These are phyloP conservation scores for Sporisorium iseilematis-ciliati DNA, from an alignment of 1,284 basidiomycete genomes.

Conservation along the genomic window DNA sequence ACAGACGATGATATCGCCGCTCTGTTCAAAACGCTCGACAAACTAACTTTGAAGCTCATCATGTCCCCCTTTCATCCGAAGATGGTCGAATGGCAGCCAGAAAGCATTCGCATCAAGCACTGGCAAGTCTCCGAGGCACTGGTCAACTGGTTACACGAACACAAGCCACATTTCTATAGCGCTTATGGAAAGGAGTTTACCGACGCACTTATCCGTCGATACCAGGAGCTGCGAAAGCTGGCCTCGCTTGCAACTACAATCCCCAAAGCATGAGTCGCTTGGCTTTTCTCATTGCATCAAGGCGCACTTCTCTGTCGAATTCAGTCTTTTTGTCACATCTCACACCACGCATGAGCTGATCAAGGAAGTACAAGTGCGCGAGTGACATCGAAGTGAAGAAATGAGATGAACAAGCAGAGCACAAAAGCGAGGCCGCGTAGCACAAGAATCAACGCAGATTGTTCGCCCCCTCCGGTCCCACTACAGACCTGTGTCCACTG, in stretches of 20 bases:
- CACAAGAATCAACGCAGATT: too few species aligned
- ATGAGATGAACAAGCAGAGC: too few species aligned
- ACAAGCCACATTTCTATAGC: neutral
- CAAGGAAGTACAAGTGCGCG: too few species aligned
- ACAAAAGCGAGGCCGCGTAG: too few species aligned
- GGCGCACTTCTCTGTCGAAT: neutral
- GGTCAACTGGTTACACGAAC: neutral
- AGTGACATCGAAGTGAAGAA: too few species aligned
- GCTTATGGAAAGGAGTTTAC: neutral
- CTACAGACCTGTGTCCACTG: too few species aligned
- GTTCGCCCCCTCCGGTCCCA: too few species aligned
- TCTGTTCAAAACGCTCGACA: too few species aligned
- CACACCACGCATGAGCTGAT: too few species aligned
- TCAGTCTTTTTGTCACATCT: neutral
- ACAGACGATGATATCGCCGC: too few species aligned
- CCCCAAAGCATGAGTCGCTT: neutral
- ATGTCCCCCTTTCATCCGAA: constrained; percentile 13
- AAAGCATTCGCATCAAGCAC: constrained; percentile 1
- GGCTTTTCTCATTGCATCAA: neutral
- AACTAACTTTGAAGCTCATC: neutral
- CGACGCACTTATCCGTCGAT: neutral
- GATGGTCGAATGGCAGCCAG: neutral
- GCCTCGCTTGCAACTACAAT: neutral
- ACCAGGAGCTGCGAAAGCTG: neutral
- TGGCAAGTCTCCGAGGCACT: neutral